Evolutionary conservation across 306 rosid species (phyloP), one percentile per base, ranked within the genome.

Genomic region (Astragalus membranaceus): DNA sequence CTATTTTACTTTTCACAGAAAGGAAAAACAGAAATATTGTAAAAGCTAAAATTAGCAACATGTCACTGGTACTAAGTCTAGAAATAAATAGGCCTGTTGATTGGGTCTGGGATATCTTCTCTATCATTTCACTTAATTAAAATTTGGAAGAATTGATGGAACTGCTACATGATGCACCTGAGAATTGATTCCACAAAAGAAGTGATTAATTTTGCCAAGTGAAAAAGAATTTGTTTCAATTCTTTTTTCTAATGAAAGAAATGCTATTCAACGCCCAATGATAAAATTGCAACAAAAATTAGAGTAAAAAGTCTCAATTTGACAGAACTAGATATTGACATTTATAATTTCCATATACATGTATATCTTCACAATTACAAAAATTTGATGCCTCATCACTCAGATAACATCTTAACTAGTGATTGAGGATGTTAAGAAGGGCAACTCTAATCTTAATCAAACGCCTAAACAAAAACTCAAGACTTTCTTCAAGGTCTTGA

Each of bases 381-480:
- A 26, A 26, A 26, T 26, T 26, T 26, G 30, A 26, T 26, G 30
- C 4, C 30, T 26, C 30, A 26, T 1, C 30, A 1, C 4, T 26
- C 3, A 26, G 30, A 26, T 26, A 26, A 26, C 3, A 26, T 26
- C 30, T 26, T 26, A 26, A 26, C 30, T 26, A 26, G 30, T 26
- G 2, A 26, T 26, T 26, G 2, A 1, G 30, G 30, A 26, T 26
- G 30, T 26, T 26, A 26, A 26, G 30, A 26, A 26, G 30, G 3
- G 30, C 48, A 65, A 80, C 75, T 66, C 71, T 75, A 26, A 10
- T 71, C 26, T 72, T 71, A 8, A 80, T 46, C 30, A 26, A 26
- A 8, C 47, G 42, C 72, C 68, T 71, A 47, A 61, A 71, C 15
- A 80, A 68, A 23, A 26, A 26, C 30, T 26, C 30, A 26, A 26